Conservation (phyloP, 2,329 filamentous ascomycete species). For the Alternaria arborescens region DNA sequence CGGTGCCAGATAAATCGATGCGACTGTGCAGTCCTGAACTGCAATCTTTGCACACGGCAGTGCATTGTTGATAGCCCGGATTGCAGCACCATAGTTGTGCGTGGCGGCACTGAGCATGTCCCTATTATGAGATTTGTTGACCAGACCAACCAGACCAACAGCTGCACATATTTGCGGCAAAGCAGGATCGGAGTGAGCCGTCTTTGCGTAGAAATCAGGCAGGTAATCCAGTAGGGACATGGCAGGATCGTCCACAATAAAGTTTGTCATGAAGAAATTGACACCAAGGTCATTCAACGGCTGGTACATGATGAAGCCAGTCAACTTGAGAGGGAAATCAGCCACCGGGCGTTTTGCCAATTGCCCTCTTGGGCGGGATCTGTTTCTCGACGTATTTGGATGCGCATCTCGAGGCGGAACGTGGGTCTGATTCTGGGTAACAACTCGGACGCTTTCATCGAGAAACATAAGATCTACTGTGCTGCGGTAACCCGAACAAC, state of each 20-base stretch:
- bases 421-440: slow-evolving; percentile 23
- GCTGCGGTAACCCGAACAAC: slow-evolving; percentile 41
- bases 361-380: not conserved
- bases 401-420: not conserved
- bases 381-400: not conserved
- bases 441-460: slow-evolving; percentile 36
- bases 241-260: slow-evolving; percentile 32
- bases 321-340: slow-evolving; percentile 19
- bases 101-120: slow-evolving; percentile 29
- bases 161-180: slow-evolving; percentile 34
- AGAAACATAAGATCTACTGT: slow-evolving; percentile 40
- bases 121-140: slow-evolving; percentile 21
- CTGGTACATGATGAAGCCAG: slow-evolving; percentile 34
- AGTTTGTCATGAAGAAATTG: slow-evolving; percentile 42
- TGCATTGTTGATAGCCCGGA: slow-evolving; percentile 33
- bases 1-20: slow-evolving; percentile 36
- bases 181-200: slow-evolving; percentile 22
- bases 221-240: slow-evolving; percentile 38
- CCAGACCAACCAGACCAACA: slow-evolving; percentile 37
- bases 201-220: slow-evolving; percentile 28
- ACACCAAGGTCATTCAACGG: slow-evolving; percentile 37
- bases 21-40: slow-evolving; percentile 30
- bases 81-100: slow-evolving; percentile 32
- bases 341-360: not conserved
- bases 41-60: slow-evolving; percentile 23